Evolutionary conservation across 129 eudicot genomes (phyloP).

Genomic region (Lactuca saligna): DNA sequence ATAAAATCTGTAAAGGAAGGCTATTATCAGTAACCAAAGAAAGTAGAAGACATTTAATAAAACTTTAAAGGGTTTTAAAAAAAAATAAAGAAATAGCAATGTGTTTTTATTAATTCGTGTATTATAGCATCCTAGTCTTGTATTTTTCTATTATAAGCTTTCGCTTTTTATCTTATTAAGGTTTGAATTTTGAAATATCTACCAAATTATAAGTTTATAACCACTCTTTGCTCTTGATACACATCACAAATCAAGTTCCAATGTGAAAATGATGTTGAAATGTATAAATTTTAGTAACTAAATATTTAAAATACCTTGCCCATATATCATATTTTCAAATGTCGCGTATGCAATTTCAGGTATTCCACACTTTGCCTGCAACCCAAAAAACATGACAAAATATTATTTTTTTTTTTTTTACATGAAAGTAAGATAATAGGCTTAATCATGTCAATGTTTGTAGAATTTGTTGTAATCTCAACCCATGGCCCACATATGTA

Average conservation of each 20-base stretch:
- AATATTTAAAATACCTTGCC: conserved; percentile 55
- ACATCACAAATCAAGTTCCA: background rate
- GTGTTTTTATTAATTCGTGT: too few relatives aligned
- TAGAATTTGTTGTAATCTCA: too few relatives aligned
- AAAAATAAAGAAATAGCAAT: background rate
- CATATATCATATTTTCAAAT: conserved; percentile 94
- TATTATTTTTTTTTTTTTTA: background rate
- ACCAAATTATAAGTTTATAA: background rate
- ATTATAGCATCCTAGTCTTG: background rate
- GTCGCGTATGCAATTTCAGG: conserved; percentile 91
- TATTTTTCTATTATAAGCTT: too few relatives aligned
- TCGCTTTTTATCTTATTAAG: too few relatives aligned
- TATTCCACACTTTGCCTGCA: conserved; percentile 91
- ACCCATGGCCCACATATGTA: too few relatives aligned
- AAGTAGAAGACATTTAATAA: background rate
- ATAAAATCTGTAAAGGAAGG: conserved; percentile 61
- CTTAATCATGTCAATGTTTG: too few relatives aligned
- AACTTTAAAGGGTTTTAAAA: too few relatives aligned
- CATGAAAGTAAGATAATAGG: too few relatives aligned
- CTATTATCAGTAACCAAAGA: conserved; percentile 12
- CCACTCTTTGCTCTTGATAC: background rate
- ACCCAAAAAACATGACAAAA: conserved; percentile 3
- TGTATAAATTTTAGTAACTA: background rate
- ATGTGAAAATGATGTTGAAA: background rate
- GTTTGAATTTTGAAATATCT: background rate